Conservation (phyloP, 352 stramenopile species). For the Pythium rhizo-oryzae region DNA sequence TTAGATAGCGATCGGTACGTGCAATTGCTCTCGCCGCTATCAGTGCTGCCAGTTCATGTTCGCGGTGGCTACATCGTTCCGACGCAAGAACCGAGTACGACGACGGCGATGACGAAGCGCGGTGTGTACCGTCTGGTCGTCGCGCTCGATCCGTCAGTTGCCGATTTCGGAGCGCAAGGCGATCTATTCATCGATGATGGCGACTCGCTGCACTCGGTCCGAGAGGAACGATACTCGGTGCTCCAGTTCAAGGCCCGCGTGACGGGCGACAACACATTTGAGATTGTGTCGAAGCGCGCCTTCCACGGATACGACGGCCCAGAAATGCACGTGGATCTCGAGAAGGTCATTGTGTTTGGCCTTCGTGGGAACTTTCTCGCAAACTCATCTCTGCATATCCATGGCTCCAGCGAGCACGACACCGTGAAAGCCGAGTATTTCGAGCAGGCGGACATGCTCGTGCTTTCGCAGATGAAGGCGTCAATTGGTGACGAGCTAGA, state of each 20-base stretch:
- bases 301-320: conserved; percentile 65
- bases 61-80: conserved; percentile 68
- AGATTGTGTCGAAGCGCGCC: conserved; percentile 39
- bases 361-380: conserved; percentile 46
- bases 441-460: conserved; percentile 61
- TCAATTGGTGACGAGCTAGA: conserved; percentile 54
- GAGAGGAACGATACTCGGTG: conserved; percentile 57
- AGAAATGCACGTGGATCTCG: conserved; percentile 62
- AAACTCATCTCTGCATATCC: conserved; percentile 58
- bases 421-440: conserved; percentile 65
- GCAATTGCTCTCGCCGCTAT: conserved; percentile 54
- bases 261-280: conserved; percentile 38
- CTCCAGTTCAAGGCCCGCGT: conserved; percentile 47
- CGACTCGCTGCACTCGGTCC: conserved; percentile 63
- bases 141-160: conserved; percentile 39
- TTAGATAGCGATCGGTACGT: conserved; percentile 21
- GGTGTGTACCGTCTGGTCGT: conserved; percentile 58
- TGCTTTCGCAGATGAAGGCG: conserved; percentile 48
- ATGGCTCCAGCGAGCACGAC: conserved; percentile 8
- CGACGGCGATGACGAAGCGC: conserved; percentile 58
- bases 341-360: conserved; percentile 61
- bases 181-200: conserved; percentile 81
- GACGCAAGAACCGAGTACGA: conserved; percentile 55
- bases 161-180: conserved; percentile 35
- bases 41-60: conserved; percentile 67